A percentile compares a stretch with the other conserved stretches of the same genome.
Evolutionary conservation across 306 rosid species (phyloP).

Genomic region (cucumber (Cucumis sativus)): DNA sequence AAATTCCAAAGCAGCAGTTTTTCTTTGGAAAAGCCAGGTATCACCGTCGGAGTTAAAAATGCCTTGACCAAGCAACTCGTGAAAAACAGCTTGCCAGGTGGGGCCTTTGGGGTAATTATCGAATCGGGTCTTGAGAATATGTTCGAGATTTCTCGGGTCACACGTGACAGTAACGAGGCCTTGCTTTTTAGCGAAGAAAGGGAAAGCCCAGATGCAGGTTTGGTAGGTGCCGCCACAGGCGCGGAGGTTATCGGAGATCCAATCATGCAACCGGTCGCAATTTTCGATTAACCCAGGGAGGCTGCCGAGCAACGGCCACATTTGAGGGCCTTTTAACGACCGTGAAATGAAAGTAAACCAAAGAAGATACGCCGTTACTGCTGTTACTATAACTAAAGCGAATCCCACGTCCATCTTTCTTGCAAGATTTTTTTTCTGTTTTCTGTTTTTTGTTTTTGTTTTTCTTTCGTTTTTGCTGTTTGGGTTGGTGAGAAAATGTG

Average conservation of each 20-base stretch:
- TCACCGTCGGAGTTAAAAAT: constrained; percentile 88
- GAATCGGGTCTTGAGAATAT: constrained; percentile 69
- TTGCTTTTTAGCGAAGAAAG: constrained; percentile 63
- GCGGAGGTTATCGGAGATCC: constrained; percentile 89
- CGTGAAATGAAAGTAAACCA: constrained; percentile 91
- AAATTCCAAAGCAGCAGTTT: constrained; percentile 84
- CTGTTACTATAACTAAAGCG: constrained; percentile 55
- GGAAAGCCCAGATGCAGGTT: constrained; percentile 91
- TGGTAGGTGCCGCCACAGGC: constrained; percentile 97
- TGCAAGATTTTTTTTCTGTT: no score
- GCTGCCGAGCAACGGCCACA: constrained; percentile 86
- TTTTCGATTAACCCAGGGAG: constrained; percentile 73
- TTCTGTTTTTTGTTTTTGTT: no score
- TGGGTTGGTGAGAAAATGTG: constrained; percentile 3
- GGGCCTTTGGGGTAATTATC: constrained; percentile 92
- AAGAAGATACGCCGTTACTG: constrained; percentile 49
- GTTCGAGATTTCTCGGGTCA: constrained; percentile 84
- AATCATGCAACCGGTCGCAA: constrained; percentile 79
- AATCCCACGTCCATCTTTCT: constrained; percentile 59
- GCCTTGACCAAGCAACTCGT: constrained; percentile 76
- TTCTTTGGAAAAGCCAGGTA: constrained; percentile 90
- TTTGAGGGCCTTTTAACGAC: constrained; percentile 75
- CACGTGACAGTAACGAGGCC: constrained; percentile 99
- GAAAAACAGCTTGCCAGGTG: constrained; percentile 88
- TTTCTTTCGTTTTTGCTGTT: not conserved